Evolutionary conservation across 495 filamentous ascomycete species (phyloP), one percentile per base, ranked within the genome.

Genomic region (Annulohypoxylon maeteangense): DNA sequence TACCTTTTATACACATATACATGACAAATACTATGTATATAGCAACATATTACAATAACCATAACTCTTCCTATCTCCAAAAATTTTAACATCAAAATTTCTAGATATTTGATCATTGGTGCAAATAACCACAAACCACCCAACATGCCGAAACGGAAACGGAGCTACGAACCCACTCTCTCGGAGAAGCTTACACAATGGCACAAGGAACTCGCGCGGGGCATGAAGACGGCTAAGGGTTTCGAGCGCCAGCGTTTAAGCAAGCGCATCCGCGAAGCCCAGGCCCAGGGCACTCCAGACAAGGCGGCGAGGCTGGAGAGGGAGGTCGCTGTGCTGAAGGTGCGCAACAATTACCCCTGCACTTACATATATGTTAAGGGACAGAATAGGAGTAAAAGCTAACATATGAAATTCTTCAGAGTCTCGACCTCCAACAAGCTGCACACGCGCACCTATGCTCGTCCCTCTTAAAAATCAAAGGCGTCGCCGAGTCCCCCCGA

Each of bases 221-320:
- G 88, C 0, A 82, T 97, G 38, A 97, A 95, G 78, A 82, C 87
- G 1, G 92, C 91, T 25, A 93, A 93, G 64, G 93, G 92, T 14
- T 95, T 95, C 78, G 94, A 97, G 81, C 85, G 93, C 69, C 94
- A 97, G 80, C 97, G 97, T 63, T 84, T 94, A 47, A 89, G 91
- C 31, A 90, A 93, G 58, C 82, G 93, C 36, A 82, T 91, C 22
- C 94, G 91, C 78, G 88, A 88, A 27, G 89, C 90, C n/a, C 82
- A 85, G 14, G 88, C 90, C 20, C 82, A 85, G n/a, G 29, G 10
- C 25, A 68, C 74, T 16, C 80, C 85, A 14, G 82, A 83, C 18
- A 83, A 87, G 76, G 68, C 79, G 22, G 74, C 78, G 34, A 81
- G 92, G 18, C 78, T 95, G n/a, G 86, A 90, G 67, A 87, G 85